These are phyloP conservation scores for Ogataea populi-albae DNA, from an alignment of 805 yeast species.

Conservation along the genomic window DNA sequence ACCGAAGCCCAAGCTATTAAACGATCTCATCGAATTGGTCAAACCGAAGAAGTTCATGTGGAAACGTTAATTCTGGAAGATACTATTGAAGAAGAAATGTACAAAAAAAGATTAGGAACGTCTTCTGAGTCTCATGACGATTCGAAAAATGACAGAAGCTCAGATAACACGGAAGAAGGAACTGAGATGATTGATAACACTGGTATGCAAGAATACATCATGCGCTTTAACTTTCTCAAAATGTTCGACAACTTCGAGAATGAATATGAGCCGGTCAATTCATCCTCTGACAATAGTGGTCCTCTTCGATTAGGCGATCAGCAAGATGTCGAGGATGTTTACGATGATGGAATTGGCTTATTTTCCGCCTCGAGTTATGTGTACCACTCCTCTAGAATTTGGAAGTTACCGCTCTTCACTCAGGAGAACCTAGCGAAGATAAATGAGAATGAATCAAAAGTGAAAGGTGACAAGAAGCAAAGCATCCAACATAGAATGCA, in stretches of 20 bases:
- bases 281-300: conserved; percentile 20
- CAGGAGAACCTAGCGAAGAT: conserved; percentile 29
- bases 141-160: conserved; percentile 16
- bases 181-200: conserved; percentile 53
- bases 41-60: conserved; percentile 58
- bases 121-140: conserved; percentile 13
- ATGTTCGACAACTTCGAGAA: conserved; percentile 29
- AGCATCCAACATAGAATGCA: too few species aligned
- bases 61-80: conserved; percentile 62
- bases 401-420: conserved; percentile 39
- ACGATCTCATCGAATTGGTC: conserved; percentile 77
- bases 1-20: conserved; percentile 75
- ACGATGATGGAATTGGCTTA: conserved; percentile 21
- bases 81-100: conserved; percentile 69
- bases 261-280: conserved; percentile 38
- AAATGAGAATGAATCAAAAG: conserved; percentile 22
- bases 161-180: conserved; percentile 19
- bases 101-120: conserved; percentile 39
- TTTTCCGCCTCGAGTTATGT: conserved; percentile 15
- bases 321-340: conserved; percentile 8
- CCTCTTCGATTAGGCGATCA: conserved; percentile 6
- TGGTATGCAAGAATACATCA: conserved; percentile 55
- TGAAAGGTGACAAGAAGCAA: conserved; percentile 12
- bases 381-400: conserved; percentile 16
- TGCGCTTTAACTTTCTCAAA: conserved; percentile 46